phyloP scores from a whole-genome alignment of 2,329 filamentous ascomycete species.

The Dothiorella sarmentorum region DNA sequence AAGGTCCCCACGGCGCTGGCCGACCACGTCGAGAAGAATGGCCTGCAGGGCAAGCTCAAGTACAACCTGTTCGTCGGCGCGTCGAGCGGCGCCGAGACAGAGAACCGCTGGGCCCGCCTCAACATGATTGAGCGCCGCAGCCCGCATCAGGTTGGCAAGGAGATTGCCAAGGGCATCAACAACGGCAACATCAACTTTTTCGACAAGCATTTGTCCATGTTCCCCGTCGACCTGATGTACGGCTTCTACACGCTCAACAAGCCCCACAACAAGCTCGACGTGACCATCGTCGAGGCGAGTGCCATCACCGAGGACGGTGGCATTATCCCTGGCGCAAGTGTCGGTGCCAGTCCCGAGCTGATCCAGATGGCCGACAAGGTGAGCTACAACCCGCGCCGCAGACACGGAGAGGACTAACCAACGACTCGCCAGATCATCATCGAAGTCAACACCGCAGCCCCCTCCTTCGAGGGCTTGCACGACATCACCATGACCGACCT shows the following conservation, averaged over 20 bases:
- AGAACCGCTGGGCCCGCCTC: constrained; percentile 83
- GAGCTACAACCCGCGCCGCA: constrained; percentile 5
- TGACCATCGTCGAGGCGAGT: constrained; percentile 79
- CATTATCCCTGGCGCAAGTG: constrained; percentile 81
- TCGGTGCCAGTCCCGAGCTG: constrained; percentile 80
- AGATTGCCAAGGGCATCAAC: constrained; percentile 88
- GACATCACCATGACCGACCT: constrained; percentile 88
- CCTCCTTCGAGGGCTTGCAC: constrained; percentile 82
- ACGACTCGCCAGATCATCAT: constrained; percentile 62
- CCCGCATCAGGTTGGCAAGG: constrained; percentile 87
- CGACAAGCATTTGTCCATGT: constrained; percentile 92
- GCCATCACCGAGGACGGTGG: constrained; percentile 86
- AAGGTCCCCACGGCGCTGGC: constrained; percentile 81
- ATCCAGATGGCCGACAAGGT: constrained; percentile 87
- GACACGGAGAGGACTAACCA: background rate
- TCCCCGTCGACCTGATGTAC: constrained; percentile 76
- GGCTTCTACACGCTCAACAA: constrained; percentile 82
- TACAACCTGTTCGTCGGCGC: constrained; percentile 87
- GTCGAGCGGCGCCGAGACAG: constrained; percentile 84
- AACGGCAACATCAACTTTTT: constrained; percentile 86
- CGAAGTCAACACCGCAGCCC: constrained; percentile 83
- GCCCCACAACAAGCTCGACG: constrained; percentile 70
- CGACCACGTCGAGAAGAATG: constrained; percentile 85
- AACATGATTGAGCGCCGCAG: constrained; percentile 86
- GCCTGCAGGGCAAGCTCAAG: constrained; percentile 75